A percentile compares a stretch with the other conserved stretches of the same genome.
Conservation (phyloP, 176 grass and related monocot genomes). For the Metroxylon sagu region DNA sequence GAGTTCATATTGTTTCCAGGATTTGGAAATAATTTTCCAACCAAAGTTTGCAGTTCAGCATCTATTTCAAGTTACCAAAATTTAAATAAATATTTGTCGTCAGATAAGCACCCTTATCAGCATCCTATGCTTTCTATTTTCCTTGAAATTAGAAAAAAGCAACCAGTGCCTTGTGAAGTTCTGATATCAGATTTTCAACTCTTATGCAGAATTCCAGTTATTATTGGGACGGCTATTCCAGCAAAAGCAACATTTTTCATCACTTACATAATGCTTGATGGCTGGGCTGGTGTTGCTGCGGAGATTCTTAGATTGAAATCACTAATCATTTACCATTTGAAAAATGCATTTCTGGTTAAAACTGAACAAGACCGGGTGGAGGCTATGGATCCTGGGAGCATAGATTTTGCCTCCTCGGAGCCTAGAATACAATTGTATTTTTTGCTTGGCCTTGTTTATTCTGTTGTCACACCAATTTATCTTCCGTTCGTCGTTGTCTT, state of each 20-base stretch:
- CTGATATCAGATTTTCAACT: slow-evolving; percentile 7
- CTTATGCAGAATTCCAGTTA: slow-evolving; percentile 66
- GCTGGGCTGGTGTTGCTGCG: slow-evolving; percentile 84
- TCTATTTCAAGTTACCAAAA: too few relatives aligned
- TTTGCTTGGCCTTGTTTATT: slow-evolving; percentile 89
- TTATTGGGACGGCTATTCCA: slow-evolving; percentile 79
- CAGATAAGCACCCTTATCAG: too few relatives aligned
- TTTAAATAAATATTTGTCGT: too few relatives aligned
- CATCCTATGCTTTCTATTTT: too few relatives aligned
- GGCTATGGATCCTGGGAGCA: slow-evolving; percentile 83
- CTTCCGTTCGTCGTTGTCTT: slow-evolving; percentile 88
- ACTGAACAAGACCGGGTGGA: slow-evolving; percentile 77
- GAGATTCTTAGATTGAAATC: slow-evolving; percentile 87
- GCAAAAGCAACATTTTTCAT: slow-evolving; percentile 99
- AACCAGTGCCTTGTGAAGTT: slow-evolving; percentile 9
- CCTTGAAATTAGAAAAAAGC: too few relatives aligned
- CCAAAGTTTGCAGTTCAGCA: too few relatives aligned
- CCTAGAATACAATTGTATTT: slow-evolving; percentile 87
- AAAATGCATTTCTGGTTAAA: slow-evolving; percentile 85
- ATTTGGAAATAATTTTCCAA: too few relatives aligned
- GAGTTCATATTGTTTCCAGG: too few relatives aligned
- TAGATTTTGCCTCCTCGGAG: slow-evolving; percentile 76
- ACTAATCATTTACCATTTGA: slow-evolving; percentile 73
- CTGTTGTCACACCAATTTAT: slow-evolving; percentile 73
- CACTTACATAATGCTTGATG: slow-evolving; percentile 91